Percentiles rank a stretch among this genome's conserved stretches.
phyloP scores from a whole-genome alignment of 1,284 basidiomycete genomes.

The Neonothopanus nambi region DNA sequence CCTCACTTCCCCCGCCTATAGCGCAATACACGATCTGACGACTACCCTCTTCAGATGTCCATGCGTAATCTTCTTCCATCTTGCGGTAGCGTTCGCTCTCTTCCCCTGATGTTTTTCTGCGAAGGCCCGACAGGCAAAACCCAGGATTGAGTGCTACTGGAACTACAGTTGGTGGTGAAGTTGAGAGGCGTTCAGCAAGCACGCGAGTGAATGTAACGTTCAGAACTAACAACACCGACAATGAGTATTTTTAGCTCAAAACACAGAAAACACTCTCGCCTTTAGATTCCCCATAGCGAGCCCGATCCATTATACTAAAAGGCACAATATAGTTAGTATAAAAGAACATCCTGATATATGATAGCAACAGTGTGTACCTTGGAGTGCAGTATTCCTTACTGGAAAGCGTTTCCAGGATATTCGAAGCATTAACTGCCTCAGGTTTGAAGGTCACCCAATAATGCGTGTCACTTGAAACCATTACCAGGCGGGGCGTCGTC shows the following conservation, averaged over 20 bases:
- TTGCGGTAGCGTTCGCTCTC: slow-evolving; percentile 14
- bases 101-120: slow-evolving; percentile 25
- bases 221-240: slow-evolving; percentile 32
- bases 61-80: slow-evolving; percentile 30
- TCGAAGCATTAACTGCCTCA: slow-evolving; percentile 24
- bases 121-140: slow-evolving; percentile 44
- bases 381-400: slow-evolving; percentile 28
- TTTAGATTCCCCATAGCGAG: slow-evolving; percentile 34
- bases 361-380: background rate
- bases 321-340: background rate
- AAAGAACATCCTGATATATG: background rate
- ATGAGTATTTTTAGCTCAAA: background rate
- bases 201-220: slow-evolving; percentile 43
- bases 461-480: slow-evolving; percentile 41
- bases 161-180: slow-evolving; percentile 32
- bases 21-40: slow-evolving; percentile 44
- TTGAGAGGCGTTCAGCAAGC: slow-evolving; percentile 34
- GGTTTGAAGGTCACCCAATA: slow-evolving; percentile 26
- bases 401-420: slow-evolving; percentile 30
- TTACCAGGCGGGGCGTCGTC: slow-evolving; percentile 34
- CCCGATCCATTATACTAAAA: slow-evolving; percentile 19
- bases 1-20: slow-evolving; percentile 25
- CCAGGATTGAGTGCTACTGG: slow-evolving; percentile 44
- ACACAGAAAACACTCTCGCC: slow-evolving; percentile 24
- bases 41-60: slow-evolving; percentile 40